These are phyloP conservation scores for Aeschynomene evenia DNA, from an alignment of 306 rosid species.

Conservation along the genomic window DNA sequence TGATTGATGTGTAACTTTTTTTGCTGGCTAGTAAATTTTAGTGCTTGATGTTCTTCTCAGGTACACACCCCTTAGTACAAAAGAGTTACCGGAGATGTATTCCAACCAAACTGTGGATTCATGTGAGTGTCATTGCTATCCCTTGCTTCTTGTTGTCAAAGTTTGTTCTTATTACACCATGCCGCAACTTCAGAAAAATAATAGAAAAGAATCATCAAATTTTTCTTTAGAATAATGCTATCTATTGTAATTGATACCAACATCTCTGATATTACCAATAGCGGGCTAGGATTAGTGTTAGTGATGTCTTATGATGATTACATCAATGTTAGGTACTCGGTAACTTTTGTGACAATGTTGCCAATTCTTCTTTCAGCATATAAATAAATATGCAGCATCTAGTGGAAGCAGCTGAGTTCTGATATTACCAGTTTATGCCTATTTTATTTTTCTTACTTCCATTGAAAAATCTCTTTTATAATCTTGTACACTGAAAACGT, in stretches of 20 bases:
- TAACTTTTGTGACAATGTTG: slow-evolving; percentile 2
- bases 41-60: slow-evolving; percentile 48
- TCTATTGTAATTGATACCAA: background rate
- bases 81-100: slow-evolving; percentile 75
- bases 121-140: slow-evolving; percentile 53
- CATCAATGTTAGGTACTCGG: background rate
- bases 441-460: background rate
- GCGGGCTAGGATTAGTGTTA: slow-evolving; percentile 10
- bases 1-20: slow-evolving; percentile 8
- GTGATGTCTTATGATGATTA: background rate
- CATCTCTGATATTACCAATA: background rate
- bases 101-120: slow-evolving; percentile 75
- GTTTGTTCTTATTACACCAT: slow-evolving; percentile 6
- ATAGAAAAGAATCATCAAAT: background rate
- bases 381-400: slow-evolving; percentile 10
- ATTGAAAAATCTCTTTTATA: background rate
- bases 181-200: background rate
- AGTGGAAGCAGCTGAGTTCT: slow-evolving; percentile 5
- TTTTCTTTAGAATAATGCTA: background rate
- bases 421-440: slow-evolving; percentile 4
- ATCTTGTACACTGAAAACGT: background rate
- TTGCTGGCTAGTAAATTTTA: slow-evolving; percentile 9
- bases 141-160: background rate
- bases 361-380: slow-evolving; percentile 1
- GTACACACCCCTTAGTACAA: slow-evolving; percentile 76